Conservation (phyloP, 1,284 basidiomycete species). For the Microbotryum intermedium region DNA sequence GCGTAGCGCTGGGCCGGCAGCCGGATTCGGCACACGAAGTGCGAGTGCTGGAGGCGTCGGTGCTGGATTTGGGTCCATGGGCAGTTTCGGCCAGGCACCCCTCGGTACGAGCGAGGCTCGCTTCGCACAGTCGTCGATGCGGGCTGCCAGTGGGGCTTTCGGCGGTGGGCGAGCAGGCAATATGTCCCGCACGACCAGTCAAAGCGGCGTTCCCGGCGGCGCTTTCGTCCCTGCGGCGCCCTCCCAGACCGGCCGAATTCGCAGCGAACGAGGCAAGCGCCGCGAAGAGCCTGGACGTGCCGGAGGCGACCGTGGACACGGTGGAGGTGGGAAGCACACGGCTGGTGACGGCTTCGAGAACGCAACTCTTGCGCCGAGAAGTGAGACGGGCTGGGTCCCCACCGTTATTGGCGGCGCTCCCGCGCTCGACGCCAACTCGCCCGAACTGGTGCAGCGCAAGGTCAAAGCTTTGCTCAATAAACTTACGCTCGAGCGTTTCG, state of each 20-base stretch:
- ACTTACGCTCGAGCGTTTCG: slow-evolving; percentile 93
- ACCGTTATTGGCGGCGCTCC: slow-evolving; percentile 36
- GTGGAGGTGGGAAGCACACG: slow-evolving; percentile 41
- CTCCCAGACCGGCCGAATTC: slow-evolving; percentile 44
- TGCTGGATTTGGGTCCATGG: slow-evolving; percentile 57
- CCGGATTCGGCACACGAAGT: slow-evolving; percentile 49
- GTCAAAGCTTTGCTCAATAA: slow-evolving; percentile 92
- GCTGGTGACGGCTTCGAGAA: slow-evolving; percentile 47
- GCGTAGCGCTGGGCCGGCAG: slow-evolving; percentile 46
- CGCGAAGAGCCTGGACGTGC: slow-evolving; percentile 40
- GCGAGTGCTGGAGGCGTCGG: slow-evolving; percentile 42
- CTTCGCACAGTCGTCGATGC: slow-evolving; percentile 45
- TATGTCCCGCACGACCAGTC: slow-evolving; percentile 67
- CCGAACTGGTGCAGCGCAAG: slow-evolving; percentile 71
- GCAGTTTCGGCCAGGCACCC: slow-evolving; percentile 55
- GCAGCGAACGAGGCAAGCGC: slow-evolving; percentile 54
- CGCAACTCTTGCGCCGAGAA: slow-evolving; percentile 33
- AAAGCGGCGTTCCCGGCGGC: slow-evolving; percentile 47
- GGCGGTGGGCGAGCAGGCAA: slow-evolving; percentile 42
- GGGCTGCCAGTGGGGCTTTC: slow-evolving; percentile 30
- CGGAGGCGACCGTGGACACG: slow-evolving; percentile 35
- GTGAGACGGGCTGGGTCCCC: slow-evolving; percentile 73
- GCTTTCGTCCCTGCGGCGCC: slow-evolving; percentile 43
- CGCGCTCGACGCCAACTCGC: slow-evolving; percentile 18
- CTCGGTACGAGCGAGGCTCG: slow-evolving; percentile 57